Evolutionary conservation across 345 rosid genomes (phyloP).

Genomic region (Noccaea bulbosa): DNA sequence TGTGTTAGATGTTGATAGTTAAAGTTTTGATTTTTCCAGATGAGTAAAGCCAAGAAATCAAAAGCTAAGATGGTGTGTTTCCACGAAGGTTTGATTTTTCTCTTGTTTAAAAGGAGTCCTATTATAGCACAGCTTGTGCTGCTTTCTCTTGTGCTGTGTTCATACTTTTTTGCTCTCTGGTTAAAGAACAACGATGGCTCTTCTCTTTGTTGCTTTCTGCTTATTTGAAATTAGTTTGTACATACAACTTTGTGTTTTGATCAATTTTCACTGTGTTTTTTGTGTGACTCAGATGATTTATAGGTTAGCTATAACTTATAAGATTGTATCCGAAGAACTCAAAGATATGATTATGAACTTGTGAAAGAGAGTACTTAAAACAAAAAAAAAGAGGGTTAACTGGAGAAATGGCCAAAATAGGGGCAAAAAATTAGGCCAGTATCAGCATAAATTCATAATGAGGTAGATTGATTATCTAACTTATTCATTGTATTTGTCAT

Average conservation of each 20-base stretch:
- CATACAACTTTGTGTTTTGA: constrained; percentile 14
- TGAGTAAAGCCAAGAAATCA: constrained; percentile 19
- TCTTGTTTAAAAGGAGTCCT: neutral
- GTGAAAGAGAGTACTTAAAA: neutral
- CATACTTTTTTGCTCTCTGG: neutral
- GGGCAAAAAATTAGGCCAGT: too few relatives aligned
- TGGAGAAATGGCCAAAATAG: neutral
- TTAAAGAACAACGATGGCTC: neutral
- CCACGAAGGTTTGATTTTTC: constrained; percentile 18
- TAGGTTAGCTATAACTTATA: neutral
- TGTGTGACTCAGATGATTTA: constrained; percentile 1
- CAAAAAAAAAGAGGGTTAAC: neutral
- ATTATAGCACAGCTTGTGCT: constrained; percentile 37
- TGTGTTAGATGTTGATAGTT: constrained; percentile 11
- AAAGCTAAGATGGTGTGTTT: constrained; percentile 24
- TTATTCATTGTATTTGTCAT: neutral
- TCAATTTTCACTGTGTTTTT: constrained; percentile 6
- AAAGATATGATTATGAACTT: neutral
- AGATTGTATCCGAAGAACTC: neutral
- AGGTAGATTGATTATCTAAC: neutral
- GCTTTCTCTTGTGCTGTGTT: constrained; percentile 34
- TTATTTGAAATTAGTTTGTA: constrained; percentile 29
- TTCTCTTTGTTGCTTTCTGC: neutral
- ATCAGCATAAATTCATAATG: neutral
- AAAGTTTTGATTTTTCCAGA: constrained; percentile 4